Percentiles rank a stretch among this genome's conserved stretches.
These are phyloP conservation scores for Paratinospora sagittata DNA, from an alignment of 164 flowering plant genomes.

Conservation along the genomic window DNA sequence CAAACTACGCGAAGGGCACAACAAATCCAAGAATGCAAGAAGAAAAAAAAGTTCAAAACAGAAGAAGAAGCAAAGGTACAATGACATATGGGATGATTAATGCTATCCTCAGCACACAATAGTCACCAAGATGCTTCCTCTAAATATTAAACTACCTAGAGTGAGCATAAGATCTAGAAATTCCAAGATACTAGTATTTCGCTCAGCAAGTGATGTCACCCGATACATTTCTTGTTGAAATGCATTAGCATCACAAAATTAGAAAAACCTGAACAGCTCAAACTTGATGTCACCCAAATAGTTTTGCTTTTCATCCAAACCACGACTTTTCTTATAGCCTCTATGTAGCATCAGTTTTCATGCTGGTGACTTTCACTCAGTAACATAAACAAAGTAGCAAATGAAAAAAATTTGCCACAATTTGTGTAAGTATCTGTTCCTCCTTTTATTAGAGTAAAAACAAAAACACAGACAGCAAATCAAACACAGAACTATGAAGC, in stretches of 20 bases:
- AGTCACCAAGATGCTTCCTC: not conserved
- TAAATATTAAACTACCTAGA: not conserved
- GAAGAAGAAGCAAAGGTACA: not conserved
- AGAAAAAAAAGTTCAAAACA: not conserved
- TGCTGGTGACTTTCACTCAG: too few species aligned
- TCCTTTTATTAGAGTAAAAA: not conserved
- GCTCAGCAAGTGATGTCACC: too few species aligned
- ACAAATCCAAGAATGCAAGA: too few species aligned
- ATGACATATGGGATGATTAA: not conserved
- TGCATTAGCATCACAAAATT: not conserved
- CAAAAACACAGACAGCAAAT: not conserved
- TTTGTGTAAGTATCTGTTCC: not conserved
- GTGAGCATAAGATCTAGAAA: not conserved
- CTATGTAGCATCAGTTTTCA: not conserved
- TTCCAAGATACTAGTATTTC: too few species aligned
- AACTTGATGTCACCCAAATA: not conserved
- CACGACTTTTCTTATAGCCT: not conserved
- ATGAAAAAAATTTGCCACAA: too few species aligned
- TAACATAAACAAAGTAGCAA: too few species aligned
- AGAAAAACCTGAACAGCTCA: not conserved
- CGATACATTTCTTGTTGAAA: not conserved
- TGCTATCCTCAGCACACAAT: not conserved
- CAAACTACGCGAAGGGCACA: not conserved
- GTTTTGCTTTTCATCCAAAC: not conserved
- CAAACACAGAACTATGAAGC: not conserved